phyloP scores from a whole-genome alignment of 164 flowering plant genomes.

The Annona squamosa region DNA sequence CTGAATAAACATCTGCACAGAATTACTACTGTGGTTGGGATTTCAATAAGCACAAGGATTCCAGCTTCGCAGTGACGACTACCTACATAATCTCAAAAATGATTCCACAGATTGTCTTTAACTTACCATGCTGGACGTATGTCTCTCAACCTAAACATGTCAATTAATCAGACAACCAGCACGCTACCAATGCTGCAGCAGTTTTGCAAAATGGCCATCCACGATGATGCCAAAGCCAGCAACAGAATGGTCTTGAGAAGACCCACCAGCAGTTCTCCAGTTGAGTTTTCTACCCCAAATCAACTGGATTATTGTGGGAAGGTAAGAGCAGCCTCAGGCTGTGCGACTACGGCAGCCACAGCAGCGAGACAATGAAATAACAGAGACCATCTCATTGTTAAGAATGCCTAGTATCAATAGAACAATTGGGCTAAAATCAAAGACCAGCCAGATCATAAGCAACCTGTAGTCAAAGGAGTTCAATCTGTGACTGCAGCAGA shows the following conservation, averaged over 20 bases:
- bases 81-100: too few species aligned
- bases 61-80: too few species aligned
- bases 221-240: constrained; percentile 1
- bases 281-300: constrained; percentile 9
- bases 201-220: constrained; percentile 9
- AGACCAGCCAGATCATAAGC: constrained; percentile 6
- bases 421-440: constrained; percentile 6
- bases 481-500: constrained; percentile 11
- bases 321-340: constrained; percentile 17
- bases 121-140: too few species aligned
- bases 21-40: too few species aligned
- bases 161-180: not conserved
- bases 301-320: constrained; percentile 7
- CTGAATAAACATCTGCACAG: too few species aligned
- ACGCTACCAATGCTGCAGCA: constrained; percentile 7
- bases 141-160: not conserved
- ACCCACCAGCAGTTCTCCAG: constrained; percentile 18
- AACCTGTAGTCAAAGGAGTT: constrained; percentile 15
- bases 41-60: too few species aligned
- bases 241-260: constrained; percentile 10
- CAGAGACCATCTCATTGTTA: constrained; percentile 11
- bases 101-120: too few species aligned
- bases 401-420: constrained; percentile 10
- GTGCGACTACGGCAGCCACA: constrained; percentile 12
- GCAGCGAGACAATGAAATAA: constrained; percentile 13